Evolutionary conservation across 2,329 filamentous ascomycete species (phyloP).

Genomic region (Lecanicillium sp.): DNA sequence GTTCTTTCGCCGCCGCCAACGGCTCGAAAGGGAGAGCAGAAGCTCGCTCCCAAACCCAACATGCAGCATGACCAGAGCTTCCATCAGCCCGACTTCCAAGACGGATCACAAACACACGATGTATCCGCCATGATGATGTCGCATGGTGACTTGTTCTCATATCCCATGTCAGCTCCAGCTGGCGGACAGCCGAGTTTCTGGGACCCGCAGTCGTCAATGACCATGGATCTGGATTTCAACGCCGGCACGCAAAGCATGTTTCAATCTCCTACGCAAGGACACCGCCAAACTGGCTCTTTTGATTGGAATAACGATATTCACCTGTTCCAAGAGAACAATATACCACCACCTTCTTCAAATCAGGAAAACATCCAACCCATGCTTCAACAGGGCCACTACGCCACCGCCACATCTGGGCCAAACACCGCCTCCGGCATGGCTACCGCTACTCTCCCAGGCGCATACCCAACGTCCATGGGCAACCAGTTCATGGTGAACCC

Average conservation of each 20-base stretch:
- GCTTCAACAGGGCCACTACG: slow-evolving; percentile 2
- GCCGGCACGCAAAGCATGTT: slow-evolving; percentile 36
- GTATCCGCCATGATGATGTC: slow-evolving; percentile 38
- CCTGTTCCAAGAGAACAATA: slow-evolving; percentile 42
- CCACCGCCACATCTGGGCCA: not conserved
- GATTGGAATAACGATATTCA: slow-evolving; percentile 51
- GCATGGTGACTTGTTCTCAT: slow-evolving; percentile 49
- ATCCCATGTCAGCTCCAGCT: slow-evolving; percentile 51
- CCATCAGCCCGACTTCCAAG: slow-evolving; percentile 43
- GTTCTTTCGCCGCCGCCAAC: slow-evolving; percentile 55
- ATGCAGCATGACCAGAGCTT: slow-evolving; percentile 54
- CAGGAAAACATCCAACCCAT: slow-evolving; percentile 27
- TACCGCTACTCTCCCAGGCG: slow-evolving; percentile 25
- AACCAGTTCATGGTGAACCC: slow-evolving; percentile 43
- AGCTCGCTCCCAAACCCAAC: slow-evolving; percentile 44
- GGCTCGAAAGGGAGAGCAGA: slow-evolving; percentile 45
- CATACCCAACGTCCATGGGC: slow-evolving; percentile 37
- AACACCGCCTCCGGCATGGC: not conserved
- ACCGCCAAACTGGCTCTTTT: slow-evolving; percentile 43
- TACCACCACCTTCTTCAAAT: slow-evolving; percentile 22
- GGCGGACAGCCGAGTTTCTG: slow-evolving; percentile 47
- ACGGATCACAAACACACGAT: slow-evolving; percentile 40
- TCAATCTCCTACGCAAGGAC: slow-evolving; percentile 20
- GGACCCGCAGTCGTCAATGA: slow-evolving; percentile 45
- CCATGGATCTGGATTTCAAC: slow-evolving; percentile 54